A percentile compares a stretch with the other conserved stretches of the same genome.
Evolutionary conservation across 106 monocot genomes (phyloP).

Genomic region (Dioscorea alata): DNA sequence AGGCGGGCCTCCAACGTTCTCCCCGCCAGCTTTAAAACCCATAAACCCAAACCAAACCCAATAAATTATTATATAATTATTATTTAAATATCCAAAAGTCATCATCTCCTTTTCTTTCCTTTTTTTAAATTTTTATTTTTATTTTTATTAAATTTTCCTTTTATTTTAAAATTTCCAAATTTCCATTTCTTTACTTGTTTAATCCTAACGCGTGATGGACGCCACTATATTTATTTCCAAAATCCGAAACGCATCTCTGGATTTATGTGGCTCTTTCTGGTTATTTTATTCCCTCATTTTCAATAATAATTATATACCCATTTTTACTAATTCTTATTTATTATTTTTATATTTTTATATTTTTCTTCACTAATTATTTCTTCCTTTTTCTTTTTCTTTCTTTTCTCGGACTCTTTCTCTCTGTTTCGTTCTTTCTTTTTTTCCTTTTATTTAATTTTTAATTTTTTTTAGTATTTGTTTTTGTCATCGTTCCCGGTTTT

Average conservation of each 20-base stretch:
- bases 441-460: no score
- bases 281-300: slow-evolving; percentile 13
- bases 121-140: no score
- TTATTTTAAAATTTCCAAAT: neutral
- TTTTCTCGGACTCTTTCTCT: no score
- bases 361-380: neutral
- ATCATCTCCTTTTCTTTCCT: no score
- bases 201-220: slow-evolving; percentile 1
- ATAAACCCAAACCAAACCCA: no score
- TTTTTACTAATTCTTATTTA: slow-evolving; percentile 6
- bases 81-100: no score
- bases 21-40: no score
- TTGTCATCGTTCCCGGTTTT: neutral
- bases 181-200: neutral
- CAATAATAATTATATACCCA: neutral
- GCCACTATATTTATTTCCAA: slow-evolving; percentile 3
- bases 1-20: no score
- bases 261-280: slow-evolving; percentile 2
- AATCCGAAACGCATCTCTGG: slow-evolving; percentile 12
- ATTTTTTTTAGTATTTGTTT: no score
- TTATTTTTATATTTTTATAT: neutral
- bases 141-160: no score
- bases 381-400: neutral
- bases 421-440: no score
- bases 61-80: no score